Evolutionary conservation across 176 grass and related monocot species (phyloP), one percentile per base, ranked within the genome.

Genomic region (Eleusine indica): DNA sequence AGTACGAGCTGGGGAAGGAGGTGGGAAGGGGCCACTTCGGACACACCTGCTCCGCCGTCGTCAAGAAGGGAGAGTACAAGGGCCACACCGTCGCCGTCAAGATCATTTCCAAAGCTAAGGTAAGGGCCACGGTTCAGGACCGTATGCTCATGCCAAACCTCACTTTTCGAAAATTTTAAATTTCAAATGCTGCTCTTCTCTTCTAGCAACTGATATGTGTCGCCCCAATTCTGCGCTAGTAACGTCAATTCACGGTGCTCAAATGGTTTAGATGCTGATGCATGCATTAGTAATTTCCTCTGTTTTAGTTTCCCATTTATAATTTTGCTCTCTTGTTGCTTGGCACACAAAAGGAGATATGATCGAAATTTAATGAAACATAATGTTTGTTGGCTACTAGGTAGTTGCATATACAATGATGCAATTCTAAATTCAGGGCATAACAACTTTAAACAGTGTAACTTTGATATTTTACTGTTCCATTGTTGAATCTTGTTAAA

Each of bases 41-140:
- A 0, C 96, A 99, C 80, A 99, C 96, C 22, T 99, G 96, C 88
- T 94, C 87, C 0, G 93, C 83, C 18, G 91, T 85, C 22, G 89
- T 91, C 1, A 99, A 94, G 81, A 99, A 94, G 88, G 93, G 96
- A 72, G 96, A 99, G 52, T 84, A 61, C 77, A 99, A 94, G 87
- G 96, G 96, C 4, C 93, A 99, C 7, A 78, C 78, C 37, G 86
- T 96, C 52, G 96, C 96, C 29, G 96, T 99, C 81, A 99, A 99
- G 84, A 94, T 99, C 81, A 96, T 99, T 63, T 85, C 96, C 44
- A 99, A 99, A 87, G 89, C 93, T 87, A 99, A 99, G 93, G 96
- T 98, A 76, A 81, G 85, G 75, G 65, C 2, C 53, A 17, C 25
- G 25, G 7, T 54, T 16, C 4, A 19, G 52, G 66, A 46, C 68